Conservation (phyloP, 805 yeast species). For the Pachysolen tannophilus region DNA sequence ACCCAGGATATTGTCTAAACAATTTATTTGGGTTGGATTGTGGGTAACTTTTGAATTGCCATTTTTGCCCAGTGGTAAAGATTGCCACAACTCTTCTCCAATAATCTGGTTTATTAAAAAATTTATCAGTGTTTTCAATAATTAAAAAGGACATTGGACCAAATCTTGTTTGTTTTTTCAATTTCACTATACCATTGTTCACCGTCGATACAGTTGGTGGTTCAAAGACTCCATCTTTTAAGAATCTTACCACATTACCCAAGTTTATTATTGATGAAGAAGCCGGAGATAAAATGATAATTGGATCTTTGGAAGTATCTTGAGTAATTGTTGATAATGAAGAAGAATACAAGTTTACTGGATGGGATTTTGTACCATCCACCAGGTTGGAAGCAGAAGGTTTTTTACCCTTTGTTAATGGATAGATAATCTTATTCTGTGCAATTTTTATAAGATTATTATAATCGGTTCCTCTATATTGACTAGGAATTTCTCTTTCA, state of each 20-base stretch:
- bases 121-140: slow-evolving; percentile 81
- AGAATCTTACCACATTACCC: slow-evolving; percentile 56
- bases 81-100: slow-evolving; percentile 97
- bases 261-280: slow-evolving; percentile 65
- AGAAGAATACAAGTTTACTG: neutral
- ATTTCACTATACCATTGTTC: slow-evolving; percentile 34
- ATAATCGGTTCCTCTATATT: slow-evolving; percentile 24
- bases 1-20: slow-evolving; percentile 82
- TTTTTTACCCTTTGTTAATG: slow-evolving; percentile 3
- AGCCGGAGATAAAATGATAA: slow-evolving; percentile 71
- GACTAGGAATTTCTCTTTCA: slow-evolving; percentile 34
- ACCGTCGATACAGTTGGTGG: slow-evolving; percentile 34
- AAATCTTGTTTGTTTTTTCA: slow-evolving; percentile 47
- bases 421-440: slow-evolving; percentile 6
- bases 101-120: slow-evolving; percentile 88
- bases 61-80: slow-evolving; percentile 92
- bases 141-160: slow-evolving; percentile 64
- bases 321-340: slow-evolving; percentile 1
- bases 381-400: slow-evolving; percentile 10
- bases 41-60: slow-evolving; percentile 91
- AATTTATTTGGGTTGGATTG: slow-evolving; percentile 73
- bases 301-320: slow-evolving; percentile 42
- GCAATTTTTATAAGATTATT: slow-evolving; percentile 8
- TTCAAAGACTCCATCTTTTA: slow-evolving; percentile 66
- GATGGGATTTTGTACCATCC: slow-evolving; percentile 6